Percentiles rank a stretch among this genome's conserved stretches.
Evolutionary conservation across 345 rosid species (phyloP).

Genomic region (Garcia nutans): DNA sequence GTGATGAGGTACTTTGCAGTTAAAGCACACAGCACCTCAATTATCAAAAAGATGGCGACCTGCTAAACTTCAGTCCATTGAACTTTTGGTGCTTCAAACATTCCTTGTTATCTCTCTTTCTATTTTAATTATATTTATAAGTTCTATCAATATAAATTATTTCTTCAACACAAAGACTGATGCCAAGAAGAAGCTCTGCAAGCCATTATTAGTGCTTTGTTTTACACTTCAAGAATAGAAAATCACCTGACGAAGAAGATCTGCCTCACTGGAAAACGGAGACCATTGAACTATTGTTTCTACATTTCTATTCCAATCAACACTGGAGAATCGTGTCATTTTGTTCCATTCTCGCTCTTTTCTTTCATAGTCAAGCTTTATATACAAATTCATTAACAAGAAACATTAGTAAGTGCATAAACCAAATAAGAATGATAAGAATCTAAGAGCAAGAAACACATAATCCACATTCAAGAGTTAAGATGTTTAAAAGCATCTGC

Average conservation of each 20-base stretch:
- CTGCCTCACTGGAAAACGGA: slow-evolving; percentile 73
- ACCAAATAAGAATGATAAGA: background rate
- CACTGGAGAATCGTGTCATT: slow-evolving; percentile 45
- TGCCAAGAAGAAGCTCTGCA: background rate
- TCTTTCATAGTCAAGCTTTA: slow-evolving; percentile 77
- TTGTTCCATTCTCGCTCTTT: slow-evolving; percentile 55
- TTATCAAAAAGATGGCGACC: background rate
- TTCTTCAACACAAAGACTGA: background rate
- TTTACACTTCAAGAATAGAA: slow-evolving; percentile 3
- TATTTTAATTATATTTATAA: background rate
- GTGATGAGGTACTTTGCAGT: background rate
- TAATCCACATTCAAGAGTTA: slow-evolving; percentile 12
- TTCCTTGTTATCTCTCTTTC: background rate
- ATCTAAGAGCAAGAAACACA: slow-evolving; percentile 3
- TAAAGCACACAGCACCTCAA: background rate
- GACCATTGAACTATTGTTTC: slow-evolving; percentile 79
- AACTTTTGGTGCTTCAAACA: background rate
- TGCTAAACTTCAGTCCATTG: background rate
- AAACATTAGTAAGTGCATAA: slow-evolving; percentile 13
- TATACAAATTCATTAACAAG: slow-evolving; percentile 24
- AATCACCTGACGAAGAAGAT: slow-evolving; percentile 75
- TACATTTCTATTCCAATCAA: slow-evolving; percentile 67
- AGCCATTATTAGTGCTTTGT: background rate
- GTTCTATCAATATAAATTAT: background rate
- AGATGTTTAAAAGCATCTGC: background rate